phyloP scores from a whole-genome alignment of 2,329 filamentous ascomycete genomes.

The Phialophora tarda region DNA sequence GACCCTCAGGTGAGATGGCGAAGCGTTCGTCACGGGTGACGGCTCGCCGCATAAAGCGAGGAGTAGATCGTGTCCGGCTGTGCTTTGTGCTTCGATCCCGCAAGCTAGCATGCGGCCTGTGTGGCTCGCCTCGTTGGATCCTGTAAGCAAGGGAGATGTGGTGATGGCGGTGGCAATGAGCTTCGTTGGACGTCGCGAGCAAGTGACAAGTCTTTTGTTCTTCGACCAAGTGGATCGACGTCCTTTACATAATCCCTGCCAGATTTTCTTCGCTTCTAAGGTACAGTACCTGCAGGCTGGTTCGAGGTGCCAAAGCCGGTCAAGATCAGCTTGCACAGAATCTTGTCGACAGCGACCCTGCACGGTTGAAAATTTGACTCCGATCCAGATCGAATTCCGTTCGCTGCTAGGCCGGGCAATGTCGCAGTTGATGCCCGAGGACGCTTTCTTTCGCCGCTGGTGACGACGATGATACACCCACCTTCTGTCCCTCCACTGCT shows the following conservation, averaged over 20 bases:
- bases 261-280: background rate
- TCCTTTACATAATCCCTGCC: conserved; percentile 15
- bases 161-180: conserved; percentile 17
- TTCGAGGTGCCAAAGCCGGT: background rate
- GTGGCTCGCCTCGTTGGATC: conserved; percentile 14
- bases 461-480: background rate
- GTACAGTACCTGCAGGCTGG: background rate
- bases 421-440: conserved; percentile 3
- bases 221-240: conserved; percentile 13
- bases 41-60: conserved; percentile 11
- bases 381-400: background rate
- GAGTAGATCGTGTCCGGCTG: conserved; percentile 2
- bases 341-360: background rate
- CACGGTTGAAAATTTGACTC: background rate
- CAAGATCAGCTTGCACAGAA: background rate
- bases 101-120: conserved; percentile 6
- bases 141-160: conserved; percentile 13
- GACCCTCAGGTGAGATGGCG: background rate
- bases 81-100: conserved; percentile 5
- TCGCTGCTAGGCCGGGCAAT: background rate
- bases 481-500: background rate
- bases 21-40: conserved; percentile 3
- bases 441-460: background rate
- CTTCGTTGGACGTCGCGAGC: conserved; percentile 11
- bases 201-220: conserved; percentile 22